Evolutionary conservation across 2,329 filamentous ascomycete species (phyloP).

Genomic region (Fusarium temperatum): DNA sequence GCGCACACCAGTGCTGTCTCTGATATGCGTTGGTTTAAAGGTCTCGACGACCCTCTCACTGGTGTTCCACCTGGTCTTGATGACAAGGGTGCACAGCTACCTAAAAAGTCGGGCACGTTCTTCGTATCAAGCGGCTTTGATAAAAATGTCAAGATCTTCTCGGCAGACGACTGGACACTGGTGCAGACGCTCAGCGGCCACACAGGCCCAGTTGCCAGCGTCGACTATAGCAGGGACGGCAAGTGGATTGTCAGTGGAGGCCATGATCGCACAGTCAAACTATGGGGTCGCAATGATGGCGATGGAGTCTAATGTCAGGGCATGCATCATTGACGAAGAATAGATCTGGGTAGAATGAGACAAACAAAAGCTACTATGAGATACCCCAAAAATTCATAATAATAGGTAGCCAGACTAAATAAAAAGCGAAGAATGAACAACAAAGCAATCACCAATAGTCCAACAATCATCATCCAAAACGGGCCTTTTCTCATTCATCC

Average conservation of each 20-base stretch:
- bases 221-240: slow-evolving; percentile 86
- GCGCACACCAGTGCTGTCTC: slow-evolving; percentile 92
- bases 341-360: slow-evolving; percentile 24
- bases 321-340: slow-evolving; percentile 21
- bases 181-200: slow-evolving; percentile 90
- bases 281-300: slow-evolving; percentile 89
- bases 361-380: slow-evolving; percentile 29
- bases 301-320: slow-evolving; percentile 55
- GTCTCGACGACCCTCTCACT: slow-evolving; percentile 76
- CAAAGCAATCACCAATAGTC: background rate
- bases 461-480: background rate
- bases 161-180: slow-evolving; percentile 93
- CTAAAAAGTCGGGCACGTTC: slow-evolving; percentile 90
- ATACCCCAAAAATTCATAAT: slow-evolving; percentile 38
- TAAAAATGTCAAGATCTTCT: slow-evolving; percentile 94
- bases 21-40: slow-evolving; percentile 94
- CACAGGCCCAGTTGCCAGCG: slow-evolving; percentile 89
- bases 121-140: slow-evolving; percentile 93
- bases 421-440: background rate
- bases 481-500: background rate
- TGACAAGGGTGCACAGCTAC: slow-evolving; percentile 71
- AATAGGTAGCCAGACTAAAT: slow-evolving; percentile 6
- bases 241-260: slow-evolving; percentile 95
- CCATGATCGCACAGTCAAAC: slow-evolving; percentile 92
- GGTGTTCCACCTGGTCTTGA: slow-evolving; percentile 68